phyloP scores from a whole-genome alignment of 164 flowering plant species.

The Berberis vulgaris region DNA sequence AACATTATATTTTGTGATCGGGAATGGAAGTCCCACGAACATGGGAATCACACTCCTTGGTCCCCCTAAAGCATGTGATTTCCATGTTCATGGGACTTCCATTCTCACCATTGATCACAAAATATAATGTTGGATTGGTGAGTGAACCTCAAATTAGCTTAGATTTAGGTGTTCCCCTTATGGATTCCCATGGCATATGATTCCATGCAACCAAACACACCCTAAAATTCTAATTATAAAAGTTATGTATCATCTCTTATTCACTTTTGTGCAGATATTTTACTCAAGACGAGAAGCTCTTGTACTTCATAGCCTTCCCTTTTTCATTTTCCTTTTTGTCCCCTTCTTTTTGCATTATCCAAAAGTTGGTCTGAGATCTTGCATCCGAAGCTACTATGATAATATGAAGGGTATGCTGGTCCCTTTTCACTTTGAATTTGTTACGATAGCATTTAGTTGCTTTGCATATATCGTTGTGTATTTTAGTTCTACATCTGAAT shows the following conservation, averaged over 20 bases:
- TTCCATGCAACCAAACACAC: too few species aligned
- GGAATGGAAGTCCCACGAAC: too few species aligned
- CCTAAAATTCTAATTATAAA: too few species aligned
- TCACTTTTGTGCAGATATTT: slow-evolving; percentile 42
- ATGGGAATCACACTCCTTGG: too few species aligned
- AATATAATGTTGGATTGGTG: too few species aligned
- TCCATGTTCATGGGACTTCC: too few species aligned
- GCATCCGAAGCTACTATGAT: slow-evolving; percentile 33
- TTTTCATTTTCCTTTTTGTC: slow-evolving; percentile 44
- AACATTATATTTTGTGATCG: too few species aligned
- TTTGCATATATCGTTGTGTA: neutral
- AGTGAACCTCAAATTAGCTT: too few species aligned
- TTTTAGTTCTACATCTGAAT: neutral
- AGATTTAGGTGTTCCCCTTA: too few species aligned
- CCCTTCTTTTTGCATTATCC: slow-evolving; percentile 40
- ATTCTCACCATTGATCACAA: too few species aligned
- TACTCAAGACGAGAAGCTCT: slow-evolving; percentile 57
- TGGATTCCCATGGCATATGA: too few species aligned
- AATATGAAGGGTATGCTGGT: slow-evolving; percentile 56
- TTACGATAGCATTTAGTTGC: neutral
- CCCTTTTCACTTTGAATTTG: neutral
- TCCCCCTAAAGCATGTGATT: too few species aligned
- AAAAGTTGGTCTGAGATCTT: slow-evolving; percentile 28
- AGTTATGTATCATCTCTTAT: neutral
- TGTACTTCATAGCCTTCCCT: slow-evolving; percentile 69